Base-by-base conservation (phyloP, 2,329 filamentous ascomycete species). In the Ophiostoma piceae region DNA sequence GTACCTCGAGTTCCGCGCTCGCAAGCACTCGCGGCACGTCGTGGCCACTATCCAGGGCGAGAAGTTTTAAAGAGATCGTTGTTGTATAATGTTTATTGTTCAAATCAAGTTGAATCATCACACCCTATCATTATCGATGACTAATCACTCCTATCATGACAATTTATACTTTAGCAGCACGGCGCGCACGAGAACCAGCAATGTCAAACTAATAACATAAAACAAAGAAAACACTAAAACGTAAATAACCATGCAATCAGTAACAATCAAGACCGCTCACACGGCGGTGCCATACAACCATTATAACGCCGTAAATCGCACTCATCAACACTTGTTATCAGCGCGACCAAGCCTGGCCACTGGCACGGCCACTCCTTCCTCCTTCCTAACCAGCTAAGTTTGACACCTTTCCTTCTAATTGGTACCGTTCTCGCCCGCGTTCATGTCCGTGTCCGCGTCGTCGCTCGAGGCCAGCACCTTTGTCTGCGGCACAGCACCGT, bases 41-140 rank as follows among this genome's bases (percentile, higher is more conserved):
- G 89, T 99, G 72, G 94, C 94, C 69, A 98, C 95, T 1, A 96
- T 98, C 72, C 94, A 98, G 79, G 95, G 94, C 62, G 91, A 97
- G 82, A 88, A 88, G 78, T 66, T 69, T 4, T 72, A 67, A 26
- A 11, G 60, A 5, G 60, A 57, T 57, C 3, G n/a, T 26, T 22
- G n/a, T 6, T 57, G 3, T 29, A 29, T 57, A 2, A 3, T 14
- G 39, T 12, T 41, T 35, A 2, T 43, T 16, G 41, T 5, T 43
- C 12, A 8, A 47, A 47, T n/a, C 16, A n/a, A 47, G 43, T n/a
- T n/a, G 19, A 47, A 47, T 47, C 6, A 19, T 7, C 7, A n/a
- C 7, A n/a, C 14, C 4, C 14, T 7, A n/a, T 47, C 43, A 47
- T 16, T 0, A 1, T 2, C 19, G 43, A n/a, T 47, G 43, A 47